Conservation (phyloP, 2,329 filamentous ascomycete species). For the Ramularia endophylla region DNA sequence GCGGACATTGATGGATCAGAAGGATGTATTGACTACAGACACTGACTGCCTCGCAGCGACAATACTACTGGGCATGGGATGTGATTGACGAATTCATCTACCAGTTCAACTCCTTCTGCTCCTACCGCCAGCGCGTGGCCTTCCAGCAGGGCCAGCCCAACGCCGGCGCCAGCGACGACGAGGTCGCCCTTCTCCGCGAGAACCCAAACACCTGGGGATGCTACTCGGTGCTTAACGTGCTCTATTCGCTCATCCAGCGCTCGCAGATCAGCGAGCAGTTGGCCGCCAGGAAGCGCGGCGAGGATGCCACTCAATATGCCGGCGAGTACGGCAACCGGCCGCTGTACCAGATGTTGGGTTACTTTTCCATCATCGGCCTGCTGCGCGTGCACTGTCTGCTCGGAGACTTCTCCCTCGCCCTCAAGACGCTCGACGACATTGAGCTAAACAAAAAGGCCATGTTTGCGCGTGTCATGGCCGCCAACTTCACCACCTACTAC, state of each 20-base stretch:
- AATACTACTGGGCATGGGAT: conserved; percentile 99
- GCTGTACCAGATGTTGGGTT: conserved; percentile 96
- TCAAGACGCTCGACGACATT: conserved; percentile 99
- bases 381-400: conserved; percentile 93
- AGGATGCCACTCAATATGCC: conserved; percentile 80
- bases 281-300: conserved; percentile 85
- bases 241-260: conserved; percentile 97
- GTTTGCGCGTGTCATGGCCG: conserved; percentile 99
- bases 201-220: conserved; percentile 99
- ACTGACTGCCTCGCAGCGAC: conserved; percentile 11
- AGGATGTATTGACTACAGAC: too few species aligned
- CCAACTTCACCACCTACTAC: conserved; percentile 99
- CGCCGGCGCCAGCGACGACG: conserved; percentile 73
- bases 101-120: conserved; percentile 99
- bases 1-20: conserved; percentile 2
- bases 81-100: conserved; percentile 99
- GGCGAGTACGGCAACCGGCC: conserved; percentile 94
- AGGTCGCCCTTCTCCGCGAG: conserved; percentile 83
- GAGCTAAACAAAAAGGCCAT: conserved; percentile 99
- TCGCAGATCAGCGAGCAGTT: conserved; percentile 98
- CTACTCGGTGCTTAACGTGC: conserved; percentile 98
- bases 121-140: conserved; percentile 88
- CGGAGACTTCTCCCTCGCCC: conserved; percentile 93
- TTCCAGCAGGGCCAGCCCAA: conserved; percentile 45
- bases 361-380: conserved; percentile 98